Conservation (phyloP, 345 rosid genomes). For the Aegle marmelos region DNA sequence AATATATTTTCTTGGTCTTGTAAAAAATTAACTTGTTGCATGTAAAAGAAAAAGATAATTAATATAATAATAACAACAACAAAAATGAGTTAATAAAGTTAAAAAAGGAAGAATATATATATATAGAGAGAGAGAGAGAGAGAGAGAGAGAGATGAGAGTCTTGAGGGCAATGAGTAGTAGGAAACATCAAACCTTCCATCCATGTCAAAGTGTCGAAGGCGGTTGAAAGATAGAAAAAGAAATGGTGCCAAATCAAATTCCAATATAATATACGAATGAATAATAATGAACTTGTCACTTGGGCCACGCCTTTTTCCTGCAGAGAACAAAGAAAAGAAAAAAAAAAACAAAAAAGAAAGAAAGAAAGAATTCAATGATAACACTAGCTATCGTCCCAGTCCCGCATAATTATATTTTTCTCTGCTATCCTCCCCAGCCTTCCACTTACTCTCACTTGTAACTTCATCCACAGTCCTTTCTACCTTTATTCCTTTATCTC, state of each 20-base stretch:
- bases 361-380: background rate
- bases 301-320: background rate
- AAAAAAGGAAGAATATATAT: background rate
- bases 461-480: constrained; percentile 16
- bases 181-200: constrained; percentile 19
- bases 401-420: background rate
- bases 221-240: background rate
- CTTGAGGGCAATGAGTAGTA: constrained; percentile 22
- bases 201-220: constrained; percentile 9
- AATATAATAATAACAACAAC: no score
- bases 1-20: no score
- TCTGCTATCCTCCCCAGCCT: constrained; percentile 23
- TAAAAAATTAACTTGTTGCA: no score
- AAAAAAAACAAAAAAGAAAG: no score
- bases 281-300: background rate
- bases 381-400: background rate
- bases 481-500: background rate
- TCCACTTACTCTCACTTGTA: constrained; percentile 27
- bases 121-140: background rate
- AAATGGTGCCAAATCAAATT: constrained; percentile 5
- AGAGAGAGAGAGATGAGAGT: constrained; percentile 7
- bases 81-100: no score
- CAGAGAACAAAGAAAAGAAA: background rate
- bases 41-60: no score
- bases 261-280: background rate